Base-by-base conservation (phyloP, 169 alveolate species). In the Eimeria necatrix region DNA sequence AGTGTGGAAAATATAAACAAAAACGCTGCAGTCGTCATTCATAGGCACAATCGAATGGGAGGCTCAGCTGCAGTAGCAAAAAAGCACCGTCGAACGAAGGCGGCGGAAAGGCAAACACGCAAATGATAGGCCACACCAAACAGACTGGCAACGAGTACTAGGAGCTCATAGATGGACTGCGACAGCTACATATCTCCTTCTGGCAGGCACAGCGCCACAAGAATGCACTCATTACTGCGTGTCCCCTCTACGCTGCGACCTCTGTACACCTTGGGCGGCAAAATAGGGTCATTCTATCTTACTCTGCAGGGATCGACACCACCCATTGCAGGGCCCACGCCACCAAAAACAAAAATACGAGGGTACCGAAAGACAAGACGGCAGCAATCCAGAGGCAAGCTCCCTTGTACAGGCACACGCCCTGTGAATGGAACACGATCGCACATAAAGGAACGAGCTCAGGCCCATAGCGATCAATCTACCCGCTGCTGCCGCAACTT, bases 321-420 rank as follows among this genome's bases (percentile, higher is more conserved):
- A 52, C 73, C 90, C 90, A 81, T 52, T 81, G 90, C 53, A 81
- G 90, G 24, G 53, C 74, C 90, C 90, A 81, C 22, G 90, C 90
- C 48, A 81, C 60, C 53, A 81, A 6, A 51, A 51, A 81, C 73
- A 81, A 24, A 6, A 56, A 51, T 4, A 56, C 73, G 24, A 81
- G 70, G n/a, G 53, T 73, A n/a, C 76, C 90, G 49, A 81, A 5
- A 51, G 73, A 51, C 74, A 81, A 26, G 73, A 52, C 4, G 16
- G 74, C 90, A 24, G 90, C 90, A 53, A 56, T 53, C 90, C 90
- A 81, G 9, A 81, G 53, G 49, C 90, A 81, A 4, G 90, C 90
- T n/a, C 90, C 90, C 64, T 81, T 81, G 56, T 81, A 51, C 18
- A 81, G 53, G 3, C 90, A 81, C 26, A 22, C n/a, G 9, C 90